Base-by-base conservation (phyloP, 2,329 filamentous ascomycete species). In the Volutella citrinella region DNA sequence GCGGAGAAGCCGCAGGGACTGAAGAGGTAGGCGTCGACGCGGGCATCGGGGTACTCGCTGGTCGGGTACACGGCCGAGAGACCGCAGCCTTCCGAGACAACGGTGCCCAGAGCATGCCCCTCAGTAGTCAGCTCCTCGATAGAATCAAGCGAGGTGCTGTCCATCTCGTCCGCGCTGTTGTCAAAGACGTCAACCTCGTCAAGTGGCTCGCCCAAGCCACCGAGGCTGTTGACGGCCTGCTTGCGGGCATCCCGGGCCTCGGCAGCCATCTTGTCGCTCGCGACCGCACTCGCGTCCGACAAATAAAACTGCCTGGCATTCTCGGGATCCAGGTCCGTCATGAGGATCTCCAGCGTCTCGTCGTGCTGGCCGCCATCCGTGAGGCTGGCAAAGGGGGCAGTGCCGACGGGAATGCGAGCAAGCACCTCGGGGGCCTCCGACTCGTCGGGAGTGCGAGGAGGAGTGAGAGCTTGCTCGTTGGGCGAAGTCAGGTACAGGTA, bases 401-500 rank as follows among this genome's bases (percentile, higher is more conserved):
- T 55, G 34, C 68, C 70, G 9, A 71, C 77, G 32, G 67, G 78
- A 52, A 72, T 78, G 60, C 58, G 84, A 71, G 55, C 79, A 31
- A 56, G 19, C 54, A 59, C 40, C 34, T 55, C 48, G 34, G 54
- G 33, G 12, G 42, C 41, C 42, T 69, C 68, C 32, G 77, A 66
- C 27, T 76, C 69, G n/a, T n/a, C n/a, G 6, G 91, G 90, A 10
- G 86, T 95, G 19, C 81, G 73, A 36, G 91, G 90, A 6, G 90
- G 89, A 1, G 90, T 95, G 46, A 94, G 71, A 34, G 78, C 70
- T 28, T 78, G 82, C 29, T 78, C 82, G 59, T 84, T 82, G 13
- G 93, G 91, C 32, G 87, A 87, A 10, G 93, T 97, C 54, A 97
- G 82, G 68, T 98, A 98, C 36, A 98, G 72, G 61, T 97, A 97